Percentiles rank a stretch among this genome's conserved stretches.
Conservation (phyloP, 345 rosid genomes). For the Odontarrhena argentea region DNA sequence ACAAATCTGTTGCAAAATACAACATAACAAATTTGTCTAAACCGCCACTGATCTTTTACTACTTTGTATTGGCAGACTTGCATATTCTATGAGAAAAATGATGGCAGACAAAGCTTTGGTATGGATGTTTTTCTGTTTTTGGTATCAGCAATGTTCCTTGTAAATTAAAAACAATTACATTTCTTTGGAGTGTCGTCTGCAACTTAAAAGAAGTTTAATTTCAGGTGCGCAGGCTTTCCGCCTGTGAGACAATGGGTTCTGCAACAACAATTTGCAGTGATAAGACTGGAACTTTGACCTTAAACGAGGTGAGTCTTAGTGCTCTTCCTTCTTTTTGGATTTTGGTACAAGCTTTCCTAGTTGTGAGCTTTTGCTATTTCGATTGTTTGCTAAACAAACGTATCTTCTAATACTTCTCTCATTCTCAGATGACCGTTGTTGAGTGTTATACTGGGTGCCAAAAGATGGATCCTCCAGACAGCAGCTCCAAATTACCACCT, state of each 20-base stretch:
- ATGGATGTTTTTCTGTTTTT: slow-evolving; percentile 28
- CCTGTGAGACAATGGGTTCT: slow-evolving; percentile 98
- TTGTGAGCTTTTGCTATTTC: slow-evolving; percentile 15
- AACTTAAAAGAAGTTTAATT: slow-evolving; percentile 31
- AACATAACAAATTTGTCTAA: slow-evolving; percentile 10
- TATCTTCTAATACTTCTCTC: slow-evolving; percentile 5
- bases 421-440: slow-evolving; percentile 84
- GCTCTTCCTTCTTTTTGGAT: slow-evolving; percentile 19
- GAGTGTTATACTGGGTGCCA: slow-evolving; percentile 67
- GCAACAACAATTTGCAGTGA: slow-evolving; percentile 98
- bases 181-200: not conserved
- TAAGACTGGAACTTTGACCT: slow-evolving; percentile 92
- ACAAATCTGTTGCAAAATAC: slow-evolving; percentile 11
- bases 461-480: slow-evolving; percentile 52
- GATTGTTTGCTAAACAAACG: not conserved
- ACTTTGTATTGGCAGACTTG: slow-evolving; percentile 59
- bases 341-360: slow-evolving; percentile 2
- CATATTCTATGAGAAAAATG: slow-evolving; percentile 99
- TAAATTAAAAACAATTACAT: not conserved
- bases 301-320: slow-evolving; percentile 61
- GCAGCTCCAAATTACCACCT: slow-evolving; percentile 51
- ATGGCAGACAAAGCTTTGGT: slow-evolving; percentile 99
- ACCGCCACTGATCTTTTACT: slow-evolving; percentile 12
- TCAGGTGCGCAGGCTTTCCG: slow-evolving; percentile 97
- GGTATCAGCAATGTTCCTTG: slow-evolving; percentile 10